Evolutionary conservation across 148 eudicot species (phyloP), one percentile per base, ranked within the genome.

Genomic region (Selenicereus undatus): DNA sequence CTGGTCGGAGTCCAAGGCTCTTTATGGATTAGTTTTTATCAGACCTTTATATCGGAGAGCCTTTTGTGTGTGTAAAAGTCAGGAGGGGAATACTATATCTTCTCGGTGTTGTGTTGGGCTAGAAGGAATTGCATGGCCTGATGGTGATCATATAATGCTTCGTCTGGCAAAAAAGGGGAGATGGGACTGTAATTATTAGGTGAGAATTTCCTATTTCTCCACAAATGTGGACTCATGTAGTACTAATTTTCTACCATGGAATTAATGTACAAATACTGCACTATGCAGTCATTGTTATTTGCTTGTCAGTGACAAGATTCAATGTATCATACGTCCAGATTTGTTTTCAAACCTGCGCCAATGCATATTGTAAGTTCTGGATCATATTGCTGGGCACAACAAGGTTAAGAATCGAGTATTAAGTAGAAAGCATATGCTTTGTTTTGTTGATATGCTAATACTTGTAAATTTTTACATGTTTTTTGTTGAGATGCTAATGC

Each of bases 141-240:
- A 65, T 74, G 56, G 73, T 17, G n/a, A n/a, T 10, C 17, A 26
- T 26, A 74, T 66, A 60, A 27, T 65, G 32, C 71, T 80, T 20
- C 64, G 24, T 43, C 62, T 22, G 26, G 71, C 35, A 16, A 11
- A 42, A 69, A 76, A 35, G 20, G 22, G 24, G 3, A 58, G n/a
- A 42, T 65, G 74, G 26, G 17, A 9, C 18, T 27, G 39, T 65
- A 65, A 51, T 78, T 65, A 80, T 58, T 51, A 29, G 62, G 36
- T 60, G 66, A 79, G 83, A 42, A 42, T 78, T 78, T 48, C 65
- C 8, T 79, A n/a, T 11, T n/a, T n/a, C n/a, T n/a, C n/a, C n/a
- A n/a, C 43, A 52, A 51, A 52, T 62, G 77, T 73, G 54, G 60
- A 0, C 22, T 7, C 8, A 24, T 65, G 35, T 65, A 27, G 32